Conservation (phyloP, 2,329 filamentous ascomycete genomes). For the Neofusicoccum sp. region DNA sequence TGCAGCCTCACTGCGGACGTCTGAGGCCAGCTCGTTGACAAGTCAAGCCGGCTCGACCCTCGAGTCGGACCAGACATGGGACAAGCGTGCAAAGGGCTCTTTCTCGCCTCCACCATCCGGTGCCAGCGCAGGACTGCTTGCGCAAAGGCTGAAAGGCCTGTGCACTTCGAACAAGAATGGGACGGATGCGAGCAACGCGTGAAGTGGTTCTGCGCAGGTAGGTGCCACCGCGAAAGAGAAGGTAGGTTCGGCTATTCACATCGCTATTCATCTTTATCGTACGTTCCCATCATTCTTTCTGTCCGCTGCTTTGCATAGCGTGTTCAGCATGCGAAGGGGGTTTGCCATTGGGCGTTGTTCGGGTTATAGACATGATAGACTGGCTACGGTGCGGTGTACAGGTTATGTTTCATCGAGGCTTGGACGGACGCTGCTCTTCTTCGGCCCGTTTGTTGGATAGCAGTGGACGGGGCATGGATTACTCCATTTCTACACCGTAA, state of each 20-base stretch:
- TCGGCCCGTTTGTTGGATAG: not conserved
- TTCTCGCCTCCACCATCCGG: slow-evolving; percentile 61
- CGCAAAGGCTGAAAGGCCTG: slow-evolving; percentile 64
- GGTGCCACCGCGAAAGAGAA: not conserved
- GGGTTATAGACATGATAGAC: slow-evolving; percentile 4
- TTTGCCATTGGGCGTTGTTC: not conserved
- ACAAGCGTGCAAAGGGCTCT: slow-evolving; percentile 48
- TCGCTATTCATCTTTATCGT: not conserved
- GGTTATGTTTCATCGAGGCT: not conserved
- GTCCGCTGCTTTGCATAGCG: not conserved
- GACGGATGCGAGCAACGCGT: not conserved
- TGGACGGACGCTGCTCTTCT: not conserved
- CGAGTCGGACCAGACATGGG: slow-evolving; percentile 48
- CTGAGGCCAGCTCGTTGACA: slow-evolving; percentile 21
- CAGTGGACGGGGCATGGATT: not conserved
- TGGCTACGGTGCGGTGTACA: not conserved
- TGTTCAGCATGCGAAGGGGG: not conserved
- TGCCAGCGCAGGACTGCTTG: slow-evolving; percentile 65
- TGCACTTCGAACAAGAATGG: not conserved
- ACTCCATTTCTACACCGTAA: slow-evolving; percentile 5
- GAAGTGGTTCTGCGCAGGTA: not conserved
- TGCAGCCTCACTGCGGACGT: slow-evolving; percentile 25
- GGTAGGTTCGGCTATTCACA: not conserved
- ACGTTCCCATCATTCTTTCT: not conserved
- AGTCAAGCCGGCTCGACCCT: slow-evolving; percentile 18